phyloP scores from a whole-genome alignment of 805 yeast genomes.

The Cyberlindnera veronae region DNA sequence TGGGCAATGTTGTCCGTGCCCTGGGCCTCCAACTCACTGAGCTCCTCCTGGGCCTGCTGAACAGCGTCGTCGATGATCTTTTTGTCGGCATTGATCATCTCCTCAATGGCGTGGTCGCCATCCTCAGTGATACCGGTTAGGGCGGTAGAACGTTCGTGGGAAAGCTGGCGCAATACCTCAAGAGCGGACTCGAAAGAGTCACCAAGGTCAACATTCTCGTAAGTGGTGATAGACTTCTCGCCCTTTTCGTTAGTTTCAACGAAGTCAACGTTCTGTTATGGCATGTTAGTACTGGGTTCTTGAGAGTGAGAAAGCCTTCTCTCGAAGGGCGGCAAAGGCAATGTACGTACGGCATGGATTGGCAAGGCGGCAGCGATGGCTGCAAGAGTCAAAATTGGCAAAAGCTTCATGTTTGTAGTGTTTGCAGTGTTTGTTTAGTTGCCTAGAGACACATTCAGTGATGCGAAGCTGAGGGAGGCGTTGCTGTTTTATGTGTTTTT shows the following conservation, averaged over 20 bases:
- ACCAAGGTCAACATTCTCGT: slow-evolving; percentile 21
- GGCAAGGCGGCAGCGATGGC: slow-evolving; percentile 23
- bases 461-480: not conserved
- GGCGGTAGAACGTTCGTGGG: slow-evolving; percentile 1
- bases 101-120: not conserved
- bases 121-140: not conserved
- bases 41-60: slow-evolving; percentile 1
- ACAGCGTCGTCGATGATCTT: slow-evolving; percentile 3
- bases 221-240: slow-evolving; percentile 8
- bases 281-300: slow-evolving; percentile 3
- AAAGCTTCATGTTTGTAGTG: slow-evolving; percentile 20
- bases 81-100: slow-evolving; percentile 1
- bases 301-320: not conserved
- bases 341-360: slow-evolving; percentile 24
- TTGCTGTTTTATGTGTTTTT: not conserved
- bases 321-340: not conserved
- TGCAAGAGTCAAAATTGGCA: slow-evolving; percentile 16
- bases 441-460: not conserved
- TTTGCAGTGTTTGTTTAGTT: not conserved
- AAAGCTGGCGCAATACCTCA: slow-evolving; percentile 5
- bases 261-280: slow-evolving; percentile 17
- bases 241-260: slow-evolving; percentile 16
- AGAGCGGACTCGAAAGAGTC: slow-evolving; percentile 16
- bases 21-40: slow-evolving; percentile 4
- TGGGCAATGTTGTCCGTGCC: slow-evolving; percentile 4